A percentile compares a stretch with the other conserved stretches of the same genome.
Evolutionary conservation across 225 moss, liverwort and hornwort species (phyloP).

Genomic region (Pseudisothecium myosuroides): DNA sequence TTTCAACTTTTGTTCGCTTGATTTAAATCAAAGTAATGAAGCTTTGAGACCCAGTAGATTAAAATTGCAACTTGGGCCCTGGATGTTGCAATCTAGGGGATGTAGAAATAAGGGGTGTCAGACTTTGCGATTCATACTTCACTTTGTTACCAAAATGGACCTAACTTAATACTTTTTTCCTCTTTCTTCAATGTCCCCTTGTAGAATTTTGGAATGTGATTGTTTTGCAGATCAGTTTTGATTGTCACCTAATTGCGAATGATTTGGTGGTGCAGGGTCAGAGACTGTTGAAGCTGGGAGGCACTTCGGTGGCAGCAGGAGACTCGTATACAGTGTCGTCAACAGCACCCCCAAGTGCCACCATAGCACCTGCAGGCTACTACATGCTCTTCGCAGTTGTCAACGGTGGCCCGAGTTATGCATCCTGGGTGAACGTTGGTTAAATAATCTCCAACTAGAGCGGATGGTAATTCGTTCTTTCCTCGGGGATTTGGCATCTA

Average conservation of each 20-base stretch:
- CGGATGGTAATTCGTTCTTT: background rate
- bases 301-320: background rate
- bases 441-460: background rate
- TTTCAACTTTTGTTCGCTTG: background rate
- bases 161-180: background rate
- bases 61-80: background rate
- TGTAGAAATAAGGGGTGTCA: background rate
- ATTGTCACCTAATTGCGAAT: background rate
- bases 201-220: background rate
- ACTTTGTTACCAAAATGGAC: background rate
- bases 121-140: background rate
- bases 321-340: conserved; percentile 2
- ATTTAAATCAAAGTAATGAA: background rate
- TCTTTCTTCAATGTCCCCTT: background rate
- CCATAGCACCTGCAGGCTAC: conserved; percentile 35
- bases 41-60: background rate
- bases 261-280: conserved; percentile 19
- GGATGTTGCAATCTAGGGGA: background rate
- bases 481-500: background rate
- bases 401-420: conserved; percentile 14
- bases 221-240: background rate
- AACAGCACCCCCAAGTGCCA: conserved; percentile 23
- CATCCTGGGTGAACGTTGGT: conserved; percentile 13
- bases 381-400: conserved; percentile 45
- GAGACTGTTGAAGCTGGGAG: conserved; percentile 13